Evolutionary conservation across 2,329 filamentous ascomycete species (phyloP).

Genomic region (Trichothecium sympodiale): DNA sequence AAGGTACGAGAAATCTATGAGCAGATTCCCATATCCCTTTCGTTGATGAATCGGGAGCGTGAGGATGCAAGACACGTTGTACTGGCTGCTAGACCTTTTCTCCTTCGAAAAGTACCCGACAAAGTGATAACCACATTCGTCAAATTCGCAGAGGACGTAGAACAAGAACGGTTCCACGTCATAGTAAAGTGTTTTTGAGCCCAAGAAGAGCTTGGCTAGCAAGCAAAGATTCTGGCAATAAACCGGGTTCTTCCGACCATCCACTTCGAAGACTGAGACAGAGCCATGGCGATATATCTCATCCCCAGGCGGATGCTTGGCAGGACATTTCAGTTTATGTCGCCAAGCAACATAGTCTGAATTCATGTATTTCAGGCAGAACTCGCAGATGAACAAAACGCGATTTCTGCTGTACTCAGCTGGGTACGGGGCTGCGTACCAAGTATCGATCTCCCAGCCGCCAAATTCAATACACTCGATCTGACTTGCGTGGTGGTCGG

Average conservation of each 20-base stretch:
- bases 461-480: conserved; percentile 99
- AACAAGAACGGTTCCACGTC: conserved; percentile 96
- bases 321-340: conserved; percentile 92
- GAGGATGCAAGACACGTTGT: conserved; percentile 96
- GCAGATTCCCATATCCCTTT: conserved; percentile 89
- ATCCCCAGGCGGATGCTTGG: conserved; percentile 92
- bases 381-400: conserved; percentile 97
- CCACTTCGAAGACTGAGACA: conserved; percentile 93
- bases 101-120: conserved; percentile 99
- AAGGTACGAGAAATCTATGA: conserved; percentile 97
- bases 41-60: conserved; percentile 94
- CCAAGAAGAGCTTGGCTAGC: conserved; percentile 92
- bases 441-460: conserved; percentile 95
- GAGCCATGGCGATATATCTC: conserved; percentile 92
- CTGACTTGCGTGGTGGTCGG: conserved; percentile 74
- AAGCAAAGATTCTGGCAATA: conserved; percentile 98
- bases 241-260: conserved; percentile 93
- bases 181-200: conserved; percentile 96
- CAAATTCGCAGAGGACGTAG: conserved; percentile 92
- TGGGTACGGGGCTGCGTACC: conserved; percentile 96
- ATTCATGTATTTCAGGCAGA: conserved; percentile 99
- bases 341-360: conserved; percentile 97
- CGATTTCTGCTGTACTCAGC: conserved; percentile 97
- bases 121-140: conserved; percentile 86
- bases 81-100: conserved; percentile 85